Percentiles rank a stretch among this genome's conserved stretches.
phyloP scores from a whole-genome alignment of 139 green algal species.

The Parachlorella kessleri region DNA sequence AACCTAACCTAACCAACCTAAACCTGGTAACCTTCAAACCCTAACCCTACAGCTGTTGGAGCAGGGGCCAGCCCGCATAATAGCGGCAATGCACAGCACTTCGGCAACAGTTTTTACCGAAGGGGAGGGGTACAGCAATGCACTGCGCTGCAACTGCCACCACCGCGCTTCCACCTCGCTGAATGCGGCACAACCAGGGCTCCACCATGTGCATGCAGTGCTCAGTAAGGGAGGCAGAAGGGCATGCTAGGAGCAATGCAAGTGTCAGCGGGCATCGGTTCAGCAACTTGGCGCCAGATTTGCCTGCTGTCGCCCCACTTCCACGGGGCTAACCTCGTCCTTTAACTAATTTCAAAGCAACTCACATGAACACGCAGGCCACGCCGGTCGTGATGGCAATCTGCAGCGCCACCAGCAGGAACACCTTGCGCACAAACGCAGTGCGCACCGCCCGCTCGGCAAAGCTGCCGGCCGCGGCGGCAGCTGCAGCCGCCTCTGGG shows the following conservation, averaged over 20 bases:
- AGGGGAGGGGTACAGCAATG: too few relatives aligned
- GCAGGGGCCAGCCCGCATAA: too few relatives aligned
- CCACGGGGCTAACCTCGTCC: not conserved
- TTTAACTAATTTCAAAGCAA: constrained; percentile 11
- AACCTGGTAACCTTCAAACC: too few relatives aligned
- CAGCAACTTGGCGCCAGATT: not conserved
- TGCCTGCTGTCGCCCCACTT: not conserved
- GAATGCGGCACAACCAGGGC: too few relatives aligned
- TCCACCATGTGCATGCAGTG: too few relatives aligned
- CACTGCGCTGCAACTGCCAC: too few relatives aligned
- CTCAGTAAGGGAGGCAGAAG: too few relatives aligned
- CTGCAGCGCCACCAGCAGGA: constrained; percentile 51
- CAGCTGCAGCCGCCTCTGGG: constrained; percentile 32
- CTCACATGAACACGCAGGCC: constrained; percentile 51
- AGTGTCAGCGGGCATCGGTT: not conserved
- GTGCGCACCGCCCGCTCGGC: constrained; percentile 43
- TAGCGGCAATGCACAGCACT: too few relatives aligned
- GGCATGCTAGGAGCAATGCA: not conserved
- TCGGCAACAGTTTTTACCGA: too few relatives aligned
- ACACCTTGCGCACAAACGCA: constrained; percentile 61
- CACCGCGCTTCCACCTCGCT: too few relatives aligned
- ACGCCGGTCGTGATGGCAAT: constrained; percentile 57
- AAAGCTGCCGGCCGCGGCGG: constrained; percentile 26
- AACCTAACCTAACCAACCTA: too few relatives aligned
- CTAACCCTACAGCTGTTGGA: too few relatives aligned